Percentiles rank a stretch among this genome's conserved stretches.
Conservation (phyloP, 1,284 basidiomycete species). For the Ceratobasidium papillatum region DNA sequence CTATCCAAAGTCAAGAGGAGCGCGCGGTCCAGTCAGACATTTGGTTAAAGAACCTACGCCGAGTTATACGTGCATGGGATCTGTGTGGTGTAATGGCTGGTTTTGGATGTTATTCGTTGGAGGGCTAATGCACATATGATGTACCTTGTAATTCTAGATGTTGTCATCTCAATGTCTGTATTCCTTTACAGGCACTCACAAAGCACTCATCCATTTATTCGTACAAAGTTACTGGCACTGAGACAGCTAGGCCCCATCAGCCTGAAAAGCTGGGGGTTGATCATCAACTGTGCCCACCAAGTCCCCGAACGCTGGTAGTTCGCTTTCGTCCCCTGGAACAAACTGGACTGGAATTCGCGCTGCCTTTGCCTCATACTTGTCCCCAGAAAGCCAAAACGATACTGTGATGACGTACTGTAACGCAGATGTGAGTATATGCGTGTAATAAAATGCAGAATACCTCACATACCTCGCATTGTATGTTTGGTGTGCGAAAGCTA, state of each 20-base stretch:
- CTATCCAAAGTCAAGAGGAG: constrained; percentile 88
- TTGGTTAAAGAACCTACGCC: constrained; percentile 58
- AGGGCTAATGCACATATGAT: not conserved
- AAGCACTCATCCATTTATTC: not conserved
- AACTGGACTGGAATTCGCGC: constrained; percentile 24
- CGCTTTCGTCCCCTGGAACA: constrained; percentile 18
- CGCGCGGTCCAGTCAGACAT: constrained; percentile 85
- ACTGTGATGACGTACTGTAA: constrained; percentile 11
- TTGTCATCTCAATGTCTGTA: not conserved
- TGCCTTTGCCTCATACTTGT: constrained; percentile 7
- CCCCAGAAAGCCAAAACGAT: constrained; percentile 6
- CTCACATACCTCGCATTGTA: constrained; percentile 25
- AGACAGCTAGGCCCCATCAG: not conserved
- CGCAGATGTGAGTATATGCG: not conserved
- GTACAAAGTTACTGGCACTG: not conserved
- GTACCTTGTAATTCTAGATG: constrained; percentile 36
- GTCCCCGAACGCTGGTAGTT: constrained; percentile 18
- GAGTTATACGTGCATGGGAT: not conserved
- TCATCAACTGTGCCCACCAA: not conserved
- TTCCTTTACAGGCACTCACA: not conserved
- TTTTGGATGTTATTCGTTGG: constrained; percentile 1
- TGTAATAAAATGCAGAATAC: not conserved
- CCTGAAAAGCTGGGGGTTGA: not conserved
- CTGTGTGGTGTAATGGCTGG: not conserved
- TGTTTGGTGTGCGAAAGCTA: constrained; percentile 36